These are phyloP conservation scores for Vickermania ingenoplastis DNA, from an alignment of 208 protist genomes.

Conservation along the genomic window DNA sequence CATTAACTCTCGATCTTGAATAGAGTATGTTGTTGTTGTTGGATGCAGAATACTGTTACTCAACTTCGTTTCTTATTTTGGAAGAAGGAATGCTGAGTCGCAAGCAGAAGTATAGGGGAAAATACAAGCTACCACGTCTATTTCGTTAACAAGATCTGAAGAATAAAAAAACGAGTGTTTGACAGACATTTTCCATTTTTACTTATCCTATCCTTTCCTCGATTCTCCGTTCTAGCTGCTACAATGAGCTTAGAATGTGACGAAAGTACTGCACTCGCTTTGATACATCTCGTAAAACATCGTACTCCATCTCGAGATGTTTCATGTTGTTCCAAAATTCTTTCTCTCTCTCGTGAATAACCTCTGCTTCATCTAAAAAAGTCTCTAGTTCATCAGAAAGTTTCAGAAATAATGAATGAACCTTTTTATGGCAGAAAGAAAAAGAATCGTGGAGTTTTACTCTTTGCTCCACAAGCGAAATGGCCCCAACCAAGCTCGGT, in stretches of 20 bases:
- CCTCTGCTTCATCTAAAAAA: slow-evolving; percentile 36
- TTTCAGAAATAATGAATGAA: slow-evolving; percentile 25
- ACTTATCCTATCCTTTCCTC: too few species aligned
- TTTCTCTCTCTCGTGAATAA: slow-evolving; percentile 28
- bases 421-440: slow-evolving; percentile 34
- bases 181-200: too few species aligned
- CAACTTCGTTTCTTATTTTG: too few species aligned
- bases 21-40: too few species aligned
- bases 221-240: too few species aligned
- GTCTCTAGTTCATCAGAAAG: slow-evolving; percentile 35
- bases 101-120: too few species aligned
- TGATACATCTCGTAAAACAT: slow-evolving; percentile 26
- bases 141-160: too few species aligned
- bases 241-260: not conserved
- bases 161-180: not conserved
- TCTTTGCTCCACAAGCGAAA: slow-evolving; percentile 21
- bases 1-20: too few species aligned
- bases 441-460: slow-evolving; percentile 50
- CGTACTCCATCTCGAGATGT: slow-evolving; percentile 33
- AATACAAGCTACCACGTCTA: too few species aligned
- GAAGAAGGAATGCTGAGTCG: too few species aligned
- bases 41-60: too few species aligned
- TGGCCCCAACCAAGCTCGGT: not conserved
- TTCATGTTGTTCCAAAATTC: slow-evolving; percentile 30
- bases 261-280: not conserved